Base-by-base conservation (phyloP, 495 filamentous ascomycete genomes). In the Annulohypoxylon bovei region DNA sequence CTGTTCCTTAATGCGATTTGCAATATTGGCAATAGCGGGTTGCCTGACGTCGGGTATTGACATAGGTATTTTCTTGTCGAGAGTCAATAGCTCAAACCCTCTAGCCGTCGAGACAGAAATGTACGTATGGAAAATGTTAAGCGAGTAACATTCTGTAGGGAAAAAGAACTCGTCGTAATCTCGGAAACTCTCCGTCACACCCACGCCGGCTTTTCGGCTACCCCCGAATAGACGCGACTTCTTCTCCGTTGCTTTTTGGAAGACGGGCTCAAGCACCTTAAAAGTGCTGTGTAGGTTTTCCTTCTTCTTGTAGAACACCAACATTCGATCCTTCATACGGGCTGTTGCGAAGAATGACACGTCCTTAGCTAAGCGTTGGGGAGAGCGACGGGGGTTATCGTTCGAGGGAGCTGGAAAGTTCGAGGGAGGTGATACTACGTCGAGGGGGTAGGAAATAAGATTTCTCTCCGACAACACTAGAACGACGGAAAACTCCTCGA, bases 131-230 rank as follows among this genome's bases (percentile, higher is more conserved):
- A 98, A 98, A 49, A 99, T 88, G 80, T 98, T 97, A 74, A 99
- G 92, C 25, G 91, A 90, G 79, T 91, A 97, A 75, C 92, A 95
- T 76, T 99, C 95, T n/a, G 92, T 89, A 6, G 95, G 95, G 70
- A 99, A 95, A 81, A 98, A 99, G 80, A 99, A 99, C 59, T 98
- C 95, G 80, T 97, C 95, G 74, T 92, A 99, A 73, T 98, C 95
- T 66, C 96, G 90, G 88, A 98, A 98, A 77, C 95, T 95, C 73
- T 98, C 95, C 3, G 95, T 98, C 62, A 86, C 89, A 11, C 93
- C 93, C 0, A 87, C 81, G 3, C 79, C 82, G 32, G 74, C 69
- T 39, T 74, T 79, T 35, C 81, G 73, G 60, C 79, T 80, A 28
- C 84, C 81, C 28, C 87, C 85, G 71, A 90, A 91, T 39, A 97